These are phyloP conservation scores for Cymodocea nodosa DNA, from an alignment of 116 monocot genomes.

Conservation along the genomic window DNA sequence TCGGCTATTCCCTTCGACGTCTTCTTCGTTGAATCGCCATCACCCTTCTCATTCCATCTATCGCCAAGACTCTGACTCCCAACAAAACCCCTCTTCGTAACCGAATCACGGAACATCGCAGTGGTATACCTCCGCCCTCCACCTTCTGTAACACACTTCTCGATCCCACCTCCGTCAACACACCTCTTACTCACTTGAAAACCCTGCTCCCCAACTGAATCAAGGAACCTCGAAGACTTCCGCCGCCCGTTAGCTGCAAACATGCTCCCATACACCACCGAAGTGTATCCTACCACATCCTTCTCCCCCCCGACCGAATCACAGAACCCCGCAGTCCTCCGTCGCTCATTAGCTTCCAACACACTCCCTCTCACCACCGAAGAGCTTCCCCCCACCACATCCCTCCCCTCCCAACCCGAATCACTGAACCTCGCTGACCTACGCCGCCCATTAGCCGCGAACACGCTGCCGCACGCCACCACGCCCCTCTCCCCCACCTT, in stretches of 20 bases:
- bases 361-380: neutral
- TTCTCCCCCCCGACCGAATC: neutral
- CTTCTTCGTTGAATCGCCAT: neutral
- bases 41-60: neutral
- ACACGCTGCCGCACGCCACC: neutral
- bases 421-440: neutral
- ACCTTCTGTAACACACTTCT: neutral
- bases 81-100: neutral
- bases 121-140: neutral
- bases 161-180: neutral
- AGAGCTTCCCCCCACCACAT: neutral
- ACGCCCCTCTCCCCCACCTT: neutral
- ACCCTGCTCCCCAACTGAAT: neutral
- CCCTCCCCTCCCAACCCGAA: neutral
- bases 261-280: neutral
- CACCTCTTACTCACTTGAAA: neutral
- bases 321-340: neutral
- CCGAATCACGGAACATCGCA: neutral
- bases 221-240: neutral
- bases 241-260: neutral
- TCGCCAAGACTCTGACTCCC: neutral
- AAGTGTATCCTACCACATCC: neutral
- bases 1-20: neutral
- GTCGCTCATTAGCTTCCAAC: neutral
- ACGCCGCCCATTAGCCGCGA: neutral